Percentiles rank a stretch among this genome's conserved stretches.
These are phyloP conservation scores for Eustoma russellianum DNA, from an alignment of 257 asterid species.

Conservation along the genomic window DNA sequence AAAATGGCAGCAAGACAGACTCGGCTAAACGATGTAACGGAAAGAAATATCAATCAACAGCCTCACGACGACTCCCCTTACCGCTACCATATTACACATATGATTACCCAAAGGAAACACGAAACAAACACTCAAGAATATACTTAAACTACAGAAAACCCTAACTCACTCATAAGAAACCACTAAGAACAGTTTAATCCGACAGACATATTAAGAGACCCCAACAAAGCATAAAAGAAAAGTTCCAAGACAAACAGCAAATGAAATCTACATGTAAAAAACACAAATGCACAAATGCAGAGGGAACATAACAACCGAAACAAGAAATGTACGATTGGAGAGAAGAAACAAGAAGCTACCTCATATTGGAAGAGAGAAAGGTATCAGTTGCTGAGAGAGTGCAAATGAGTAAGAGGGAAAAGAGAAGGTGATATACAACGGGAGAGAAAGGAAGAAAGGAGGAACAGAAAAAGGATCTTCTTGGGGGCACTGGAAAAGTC, in stretches of 20 bases:
- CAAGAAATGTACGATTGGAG: neutral
- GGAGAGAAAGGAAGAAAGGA: neutral
- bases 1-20: no score
- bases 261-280: neutral
- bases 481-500: conserved; percentile 20
- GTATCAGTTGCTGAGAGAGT: no score
- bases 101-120: neutral
- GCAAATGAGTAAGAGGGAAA: neutral
- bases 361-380: neutral
- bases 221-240: neutral
- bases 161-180: no score
- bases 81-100: no score
- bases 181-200: no score
- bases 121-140: neutral
- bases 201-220: no score
- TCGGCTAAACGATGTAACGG: no score
- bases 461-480: neutral
- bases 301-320: neutral
- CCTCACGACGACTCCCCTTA: no score
- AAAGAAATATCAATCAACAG: no score
- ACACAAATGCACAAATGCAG: neutral
- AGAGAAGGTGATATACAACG: neutral
- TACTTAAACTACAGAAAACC: neutral
- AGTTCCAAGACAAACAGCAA: neutral
- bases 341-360: neutral